Evolutionary conservation across 495 filamentous ascomycete genomes (phyloP), one percentile per base, ranked within the genome.

Genomic region (Podospora fimiseda): DNA sequence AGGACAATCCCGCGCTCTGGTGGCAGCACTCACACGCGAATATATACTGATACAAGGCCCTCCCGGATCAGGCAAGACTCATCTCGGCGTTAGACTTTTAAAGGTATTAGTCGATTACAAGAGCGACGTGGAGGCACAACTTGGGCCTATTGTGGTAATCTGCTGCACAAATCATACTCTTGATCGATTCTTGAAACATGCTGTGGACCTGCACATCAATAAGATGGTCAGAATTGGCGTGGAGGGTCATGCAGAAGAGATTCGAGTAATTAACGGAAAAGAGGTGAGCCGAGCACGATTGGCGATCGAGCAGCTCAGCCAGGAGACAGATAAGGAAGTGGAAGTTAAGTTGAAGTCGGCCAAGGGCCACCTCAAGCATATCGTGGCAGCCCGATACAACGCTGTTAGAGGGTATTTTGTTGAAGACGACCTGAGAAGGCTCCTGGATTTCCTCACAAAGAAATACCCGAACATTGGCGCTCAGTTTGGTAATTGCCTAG

Each of bases 61-160:
- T 0, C 89, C 89, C 3, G 88, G 89, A 1, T 91, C 87, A 2
- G 88, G 89, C 3, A 93, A 94, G 62, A 79, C 73, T 48, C 87
- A 74, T 52, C 79, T 76, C 0, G 83, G 80, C 2, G 74, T 81
- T n/a, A 67, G 65, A 21, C 51, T 74, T 18, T 51, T 88, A 18
- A 80, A 87, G 55, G 77, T 80, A 1, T 63, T 92, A 6, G 64
- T 91, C 2, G 72, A 68, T 8, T 86, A 87, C 58, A 77, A 77
- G 38, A n/a, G n/a, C n/a, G n/a, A n/a, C n/a, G 55, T 46, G 0
- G 56, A 58, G 30, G 73, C 70, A 0, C 42, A 62, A 0, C 63
- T 89, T 2, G 84, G 85, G 0, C 86, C 87, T 0, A 83, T 90
- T 16, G 63, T 91, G n/a, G 74, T 75, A 52, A 55, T 59, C 4